Conservation (phyloP, 73 alveolate species). For the Paraurostyla sp. region DNA sequence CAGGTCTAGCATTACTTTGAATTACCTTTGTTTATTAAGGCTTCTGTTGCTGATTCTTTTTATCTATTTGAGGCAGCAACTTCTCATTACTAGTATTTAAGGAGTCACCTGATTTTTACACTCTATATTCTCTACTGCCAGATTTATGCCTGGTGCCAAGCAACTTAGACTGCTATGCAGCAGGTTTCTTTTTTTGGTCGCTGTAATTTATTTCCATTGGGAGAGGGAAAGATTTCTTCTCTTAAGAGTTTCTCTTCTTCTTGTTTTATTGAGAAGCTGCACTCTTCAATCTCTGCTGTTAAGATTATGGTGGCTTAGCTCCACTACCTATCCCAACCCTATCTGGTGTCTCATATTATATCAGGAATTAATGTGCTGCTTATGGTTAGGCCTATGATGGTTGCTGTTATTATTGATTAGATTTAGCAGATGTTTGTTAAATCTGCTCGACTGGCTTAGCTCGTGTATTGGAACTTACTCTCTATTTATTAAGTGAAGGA, state of each 20-base stretch:
- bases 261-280: constrained; percentile 10
- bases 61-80: neutral
- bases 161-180: neutral
- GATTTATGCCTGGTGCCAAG: neutral
- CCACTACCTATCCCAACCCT: neutral
- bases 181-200: neutral
- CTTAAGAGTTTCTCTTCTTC: constrained; percentile 4
- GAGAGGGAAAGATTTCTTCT: neutral
- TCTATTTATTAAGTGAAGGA: neutral
- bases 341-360: constrained; percentile 48
- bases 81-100: neutral
- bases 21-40: neutral
- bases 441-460: too few species aligned
- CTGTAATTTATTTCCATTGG: neutral
- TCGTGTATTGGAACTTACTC: neutral
- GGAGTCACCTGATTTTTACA: neutral
- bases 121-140: constrained; percentile 17
- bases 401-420: too few species aligned
- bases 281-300: neutral
- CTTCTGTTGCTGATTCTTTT: neutral
- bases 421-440: neutral
- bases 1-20: neutral
- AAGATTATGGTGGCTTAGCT: constrained; percentile 30
- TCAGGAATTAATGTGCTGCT: neutral
- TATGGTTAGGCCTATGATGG: too few species aligned